Percentiles rank a stretch among this genome's conserved stretches.
phyloP scores from a whole-genome alignment of 2,329 filamentous ascomycete species.

The Ceratocystis cubensis region DNA sequence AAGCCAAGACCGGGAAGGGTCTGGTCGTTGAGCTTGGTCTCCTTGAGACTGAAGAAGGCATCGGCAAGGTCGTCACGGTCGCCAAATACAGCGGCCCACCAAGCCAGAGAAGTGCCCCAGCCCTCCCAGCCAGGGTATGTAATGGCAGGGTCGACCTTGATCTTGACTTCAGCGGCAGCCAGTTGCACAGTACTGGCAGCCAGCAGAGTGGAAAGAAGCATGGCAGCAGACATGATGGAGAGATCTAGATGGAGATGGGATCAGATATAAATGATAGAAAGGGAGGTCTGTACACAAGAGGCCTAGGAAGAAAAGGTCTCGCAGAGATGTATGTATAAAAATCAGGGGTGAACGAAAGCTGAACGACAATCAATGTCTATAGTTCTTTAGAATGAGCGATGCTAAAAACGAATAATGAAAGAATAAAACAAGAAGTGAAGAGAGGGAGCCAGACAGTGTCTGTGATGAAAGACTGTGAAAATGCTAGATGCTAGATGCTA shows the following conservation, averaged over 20 bases:
- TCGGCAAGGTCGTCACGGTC: conserved; percentile 32
- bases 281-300: not conserved
- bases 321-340: not conserved
- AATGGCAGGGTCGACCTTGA: conserved; percentile 17
- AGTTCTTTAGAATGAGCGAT: not conserved
- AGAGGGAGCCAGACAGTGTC: conserved; percentile 4
- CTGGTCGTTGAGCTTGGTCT: conserved; percentile 26
- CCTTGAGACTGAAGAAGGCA: conserved; percentile 31
- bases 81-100: conserved; percentile 34
- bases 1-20: conserved; percentile 31
- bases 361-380: conserved; percentile 3
- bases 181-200: conserved; percentile 13
- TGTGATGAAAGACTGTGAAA: conserved; percentile 6
- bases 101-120: conserved; percentile 34
- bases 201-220: conserved; percentile 16
- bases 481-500: not conserved
- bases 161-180: conserved; percentile 6
- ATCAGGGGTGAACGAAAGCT: not conserved
- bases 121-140: conserved; percentile 34
- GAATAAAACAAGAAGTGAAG: conserved; percentile 10
- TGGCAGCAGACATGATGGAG: conserved; percentile 13
- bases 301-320: not conserved
- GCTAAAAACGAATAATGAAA: conserved; percentile 4
- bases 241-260: not conserved
- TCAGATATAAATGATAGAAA: no score